Base-by-base conservation (phyloP, 2,329 filamentous ascomycete species). In the Pseudocercospora cruenta region DNA sequence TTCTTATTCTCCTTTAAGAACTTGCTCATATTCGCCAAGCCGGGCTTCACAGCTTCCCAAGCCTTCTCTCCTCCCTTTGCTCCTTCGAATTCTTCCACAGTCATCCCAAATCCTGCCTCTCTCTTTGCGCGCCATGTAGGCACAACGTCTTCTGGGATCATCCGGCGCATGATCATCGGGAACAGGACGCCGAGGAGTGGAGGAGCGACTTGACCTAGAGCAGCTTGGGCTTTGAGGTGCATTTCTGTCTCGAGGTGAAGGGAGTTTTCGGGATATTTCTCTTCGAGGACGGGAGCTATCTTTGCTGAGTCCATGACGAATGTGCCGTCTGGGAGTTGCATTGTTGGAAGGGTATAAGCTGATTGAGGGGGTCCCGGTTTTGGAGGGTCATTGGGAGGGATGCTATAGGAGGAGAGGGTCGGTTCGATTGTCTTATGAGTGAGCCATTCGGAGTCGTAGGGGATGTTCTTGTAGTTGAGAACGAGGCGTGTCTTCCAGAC, bases 401-500 rank as follows among this genome's bases (percentile, higher is more conserved):
- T 33, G 39, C 70, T 70, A 43, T 74, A 78, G 36, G 57, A 73
- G 16, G 64, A 65, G 22, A 71, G 59, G 12, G 54, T 70, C 5
- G 68, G 64, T 33, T 64, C 66, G n/a, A 72, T 64, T 6, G 67
- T 57, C 19, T 33, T 60, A 47, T 70, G 60, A 10, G 63, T 57
- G 51, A 71, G 54, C 57, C 64, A 71, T 58, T 60, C 31, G 16
- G 70, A 71, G 7, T 60, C 67, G 69, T 72, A 72, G 4, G 70
- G 67, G 26, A 72, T 67, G 4, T 60, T 33, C 49, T 73, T 73
- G 69, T 68, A 73, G 66, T 72, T 73, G 12, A 73, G 67, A 12
- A 65, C 66, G 2, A 70, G 53, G 1, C 90, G 87, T 88, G 88
- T 87, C 78, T 90, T 91, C 89, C 88, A 91, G 0, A 88, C 85